Base-by-base conservation (phyloP, 1,284 basidiomycete genomes). In the Bondarzewia mesenterica region DNA sequence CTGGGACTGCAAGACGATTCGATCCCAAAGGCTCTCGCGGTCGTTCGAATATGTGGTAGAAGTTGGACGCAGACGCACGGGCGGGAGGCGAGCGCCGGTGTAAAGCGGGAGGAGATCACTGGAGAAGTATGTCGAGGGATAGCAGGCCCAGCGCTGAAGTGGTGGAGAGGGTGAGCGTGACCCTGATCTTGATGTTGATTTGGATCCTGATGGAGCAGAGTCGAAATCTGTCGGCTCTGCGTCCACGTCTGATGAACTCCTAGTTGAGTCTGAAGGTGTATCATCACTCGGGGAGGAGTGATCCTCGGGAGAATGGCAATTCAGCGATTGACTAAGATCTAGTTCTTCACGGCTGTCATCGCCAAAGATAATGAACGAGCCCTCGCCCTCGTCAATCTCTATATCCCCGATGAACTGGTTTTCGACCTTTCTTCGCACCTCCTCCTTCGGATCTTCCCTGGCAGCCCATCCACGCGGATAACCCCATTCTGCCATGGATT, bases 381-480 rank as follows among this genome's bases (percentile, higher is more conserved):
- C 39, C 50, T 60, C 53, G 10, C 56, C 54, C n/a, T 58, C 59
- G 18, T 22, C 43, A 18, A 37, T 15, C 1, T 57, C 57, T 8
- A 61, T 55, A 3, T 35, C 25, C 23, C 58, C 58, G 4, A 54
- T 57, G 7, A 47, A 54, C 5, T 55, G 56, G 20, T 51, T 56
- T n/a, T 60, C 53, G 18, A 80, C 72, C 22, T 65, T 60, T 27
- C 60, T 59, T 46, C 65, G 65, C 36, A 83, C 68, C 38, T 59
- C 57, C 25, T 75, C 66, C 49, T 68, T 70, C 5, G 84, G 85
- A 60, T 87, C 75, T 32, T 50, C 52, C 7, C 52, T 48, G 27
- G 69, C 61, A n/a, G 71, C 60, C 84, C 85, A 89, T 0, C 86
- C 86, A 18, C 68, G 72, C 23, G 86, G 86, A 60, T 89, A 89